Evolutionary conservation across 768 basidiomycete species (phyloP).

Genomic region (Butyriboletus loyo): DNA sequence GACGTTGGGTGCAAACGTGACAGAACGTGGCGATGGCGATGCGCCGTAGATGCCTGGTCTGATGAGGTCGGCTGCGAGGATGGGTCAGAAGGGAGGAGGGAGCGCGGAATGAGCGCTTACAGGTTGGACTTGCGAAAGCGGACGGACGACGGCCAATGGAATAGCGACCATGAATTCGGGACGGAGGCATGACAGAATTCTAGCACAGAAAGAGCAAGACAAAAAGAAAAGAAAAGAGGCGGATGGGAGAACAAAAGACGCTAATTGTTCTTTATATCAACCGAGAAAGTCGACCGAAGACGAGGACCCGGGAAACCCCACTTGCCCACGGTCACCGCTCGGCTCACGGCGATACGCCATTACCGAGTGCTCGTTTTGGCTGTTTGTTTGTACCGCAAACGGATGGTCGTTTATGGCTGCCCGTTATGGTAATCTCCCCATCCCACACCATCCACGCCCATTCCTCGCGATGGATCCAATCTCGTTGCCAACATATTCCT

Average conservation of each 20-base stretch:
- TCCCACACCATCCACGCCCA: too few species aligned
- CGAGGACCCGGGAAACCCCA: conserved; percentile 12
- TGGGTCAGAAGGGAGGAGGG: neutral
- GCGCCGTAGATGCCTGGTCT: conserved; percentile 55
- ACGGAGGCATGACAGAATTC: conserved; percentile 14
- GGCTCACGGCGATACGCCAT: neutral
- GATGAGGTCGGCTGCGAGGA: conserved; percentile 34
- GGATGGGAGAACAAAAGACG: conserved; percentile 13
- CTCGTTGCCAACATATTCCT: neutral
- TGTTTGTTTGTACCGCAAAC: conserved; percentile 12
- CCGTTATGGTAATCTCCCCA: conserved; percentile 8
- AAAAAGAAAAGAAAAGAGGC: conserved; percentile 9
- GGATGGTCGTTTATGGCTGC: conserved; percentile 9
- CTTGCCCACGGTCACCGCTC: neutral
- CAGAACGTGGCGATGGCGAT: conserved; percentile 42
- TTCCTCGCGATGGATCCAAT: neutral
- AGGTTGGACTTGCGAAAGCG: conserved; percentile 29
- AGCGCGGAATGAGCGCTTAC: neutral
- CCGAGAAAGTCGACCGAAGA: too few species aligned
- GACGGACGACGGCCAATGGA: conserved; percentile 43
- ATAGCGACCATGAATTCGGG: conserved; percentile 18
- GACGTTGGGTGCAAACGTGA: conserved; percentile 64
- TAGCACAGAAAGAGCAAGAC: conserved; percentile 23
- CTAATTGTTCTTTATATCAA: conserved; percentile 33
- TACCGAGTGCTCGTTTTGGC: conserved; percentile 10